Percentiles rank a stretch among this genome's conserved stretches.
Evolutionary conservation across 306 rosid genomes (phyloP).

Genomic region (Acacia confusa): DNA sequence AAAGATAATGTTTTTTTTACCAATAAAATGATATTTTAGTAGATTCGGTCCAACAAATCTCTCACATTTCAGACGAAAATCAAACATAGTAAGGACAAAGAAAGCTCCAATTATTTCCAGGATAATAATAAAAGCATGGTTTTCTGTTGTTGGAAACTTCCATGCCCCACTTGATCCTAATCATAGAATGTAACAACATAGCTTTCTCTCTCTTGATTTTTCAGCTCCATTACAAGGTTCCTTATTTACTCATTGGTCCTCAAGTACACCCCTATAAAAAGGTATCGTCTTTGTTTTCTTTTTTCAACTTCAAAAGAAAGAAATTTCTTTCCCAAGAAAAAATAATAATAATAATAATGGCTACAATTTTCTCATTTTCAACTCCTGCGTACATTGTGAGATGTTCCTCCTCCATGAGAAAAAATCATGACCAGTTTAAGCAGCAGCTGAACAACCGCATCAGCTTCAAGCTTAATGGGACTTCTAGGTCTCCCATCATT

Average conservation of each 20-base stretch:
- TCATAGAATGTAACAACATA: slow-evolving; percentile 10
- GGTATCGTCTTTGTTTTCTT: background rate
- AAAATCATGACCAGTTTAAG: slow-evolving; percentile 39
- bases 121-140: background rate
- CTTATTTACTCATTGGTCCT: background rate
- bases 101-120: slow-evolving; percentile 21
- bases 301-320: slow-evolving; percentile 14
- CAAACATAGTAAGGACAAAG: slow-evolving; percentile 28
- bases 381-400: slow-evolving; percentile 31
- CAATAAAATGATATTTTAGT: background rate
- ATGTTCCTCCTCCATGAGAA: slow-evolving; percentile 48
- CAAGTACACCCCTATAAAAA: slow-evolving; percentile 25
- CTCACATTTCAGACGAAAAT: background rate
- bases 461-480: slow-evolving; percentile 56
- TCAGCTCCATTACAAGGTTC: slow-evolving; percentile 38
- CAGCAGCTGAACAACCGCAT: slow-evolving; percentile 41
- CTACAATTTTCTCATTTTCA: slow-evolving; percentile 36
- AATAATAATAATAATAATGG: slow-evolving; percentile 37
- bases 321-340: background rate
- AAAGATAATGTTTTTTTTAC: background rate
- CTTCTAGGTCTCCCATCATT: slow-evolving; percentile 25
- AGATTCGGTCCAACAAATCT: slow-evolving; percentile 8
- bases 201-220: slow-evolving; percentile 29
- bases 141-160: slow-evolving; percentile 20
- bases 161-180: background rate